Percentiles rank a stretch among this genome's conserved stretches.
Conservation (phyloP, 805 yeast genomes). For the Candida anglica region DNA sequence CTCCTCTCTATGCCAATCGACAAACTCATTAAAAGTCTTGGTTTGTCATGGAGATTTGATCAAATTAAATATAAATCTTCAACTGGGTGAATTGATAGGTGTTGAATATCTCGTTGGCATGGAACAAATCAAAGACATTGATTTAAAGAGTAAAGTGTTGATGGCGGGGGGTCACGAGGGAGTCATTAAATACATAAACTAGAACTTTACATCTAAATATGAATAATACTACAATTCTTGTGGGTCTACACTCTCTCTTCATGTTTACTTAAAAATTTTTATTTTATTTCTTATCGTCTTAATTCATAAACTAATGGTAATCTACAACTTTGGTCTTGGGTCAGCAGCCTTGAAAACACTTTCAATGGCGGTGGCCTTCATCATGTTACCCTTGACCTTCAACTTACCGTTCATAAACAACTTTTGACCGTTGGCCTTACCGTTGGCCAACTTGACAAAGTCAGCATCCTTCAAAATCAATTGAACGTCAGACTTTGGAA, state of each 20-base stretch:
- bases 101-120: slow-evolving; percentile 1
- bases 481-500: slow-evolving; percentile 57
- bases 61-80: no score
- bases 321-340: slow-evolving; percentile 42
- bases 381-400: slow-evolving; percentile 85
- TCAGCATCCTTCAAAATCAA: slow-evolving; percentile 64
- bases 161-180: slow-evolving; percentile 2
- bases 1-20: no score
- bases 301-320: no score
- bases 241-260: no score
- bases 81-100: background rate
- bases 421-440: slow-evolving; percentile 82
- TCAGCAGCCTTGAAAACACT: slow-evolving; percentile 53
- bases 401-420: slow-evolving; percentile 80
- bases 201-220: no score
- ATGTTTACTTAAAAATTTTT: no score
- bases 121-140: slow-evolving; percentile 1
- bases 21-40: no score
- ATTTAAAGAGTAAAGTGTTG: background rate
- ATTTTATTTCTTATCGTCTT: no score
- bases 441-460: slow-evolving; percentile 65
- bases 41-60: no score
- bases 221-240: no score
- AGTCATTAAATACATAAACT: background rate
- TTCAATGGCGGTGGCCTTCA: slow-evolving; percentile 82